Percentiles rank a stretch among this genome's conserved stretches.
phyloP scores from a whole-genome alignment of 1,284 basidiomycete genomes.

The Takashimella tepidaria region DNA sequence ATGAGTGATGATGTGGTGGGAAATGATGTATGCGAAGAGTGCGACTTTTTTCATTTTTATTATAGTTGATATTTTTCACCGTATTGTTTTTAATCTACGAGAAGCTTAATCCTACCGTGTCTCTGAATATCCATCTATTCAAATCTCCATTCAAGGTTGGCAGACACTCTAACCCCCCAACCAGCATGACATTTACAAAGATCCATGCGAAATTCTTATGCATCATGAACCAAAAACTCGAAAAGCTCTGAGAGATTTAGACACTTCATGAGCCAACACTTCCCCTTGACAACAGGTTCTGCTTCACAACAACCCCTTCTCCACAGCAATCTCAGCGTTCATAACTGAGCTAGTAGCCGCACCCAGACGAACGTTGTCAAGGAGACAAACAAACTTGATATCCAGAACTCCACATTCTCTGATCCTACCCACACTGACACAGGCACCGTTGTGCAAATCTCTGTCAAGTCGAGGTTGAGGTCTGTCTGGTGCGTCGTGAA shows the following conservation, averaged over 20 bases:
- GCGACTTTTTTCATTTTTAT: too few relatives aligned
- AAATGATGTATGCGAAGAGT: too few relatives aligned
- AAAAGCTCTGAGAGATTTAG: not conserved
- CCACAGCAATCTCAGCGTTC: slow-evolving; percentile 91
- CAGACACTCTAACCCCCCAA: too few relatives aligned
- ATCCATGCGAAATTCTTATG: not conserved
- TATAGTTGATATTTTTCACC: too few relatives aligned
- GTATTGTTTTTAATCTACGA: too few relatives aligned
- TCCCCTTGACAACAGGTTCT: not conserved
- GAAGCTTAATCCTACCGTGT: too few relatives aligned
- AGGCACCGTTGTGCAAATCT: slow-evolving; percentile 85
- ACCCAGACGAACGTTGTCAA: slow-evolving; percentile 93
- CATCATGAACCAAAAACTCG: not conserved
- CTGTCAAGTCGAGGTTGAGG: slow-evolving; percentile 92
- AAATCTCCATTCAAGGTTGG: too few relatives aligned
- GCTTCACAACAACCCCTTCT: slow-evolving; percentile 58
- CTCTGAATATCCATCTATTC: too few relatives aligned
- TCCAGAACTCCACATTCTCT: slow-evolving; percentile 87
- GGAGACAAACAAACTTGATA: slow-evolving; percentile 90
- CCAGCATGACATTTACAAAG: too few relatives aligned
- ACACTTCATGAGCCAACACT: not conserved
- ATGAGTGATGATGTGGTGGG: too few relatives aligned
- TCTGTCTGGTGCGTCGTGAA: slow-evolving; percentile 87
- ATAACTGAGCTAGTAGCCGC: slow-evolving; percentile 97
- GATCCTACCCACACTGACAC: slow-evolving; percentile 86